Evolutionary conservation across 2,329 filamentous ascomycete species (phyloP).

Genomic region (Tolypocladium guangdongense): DNA sequence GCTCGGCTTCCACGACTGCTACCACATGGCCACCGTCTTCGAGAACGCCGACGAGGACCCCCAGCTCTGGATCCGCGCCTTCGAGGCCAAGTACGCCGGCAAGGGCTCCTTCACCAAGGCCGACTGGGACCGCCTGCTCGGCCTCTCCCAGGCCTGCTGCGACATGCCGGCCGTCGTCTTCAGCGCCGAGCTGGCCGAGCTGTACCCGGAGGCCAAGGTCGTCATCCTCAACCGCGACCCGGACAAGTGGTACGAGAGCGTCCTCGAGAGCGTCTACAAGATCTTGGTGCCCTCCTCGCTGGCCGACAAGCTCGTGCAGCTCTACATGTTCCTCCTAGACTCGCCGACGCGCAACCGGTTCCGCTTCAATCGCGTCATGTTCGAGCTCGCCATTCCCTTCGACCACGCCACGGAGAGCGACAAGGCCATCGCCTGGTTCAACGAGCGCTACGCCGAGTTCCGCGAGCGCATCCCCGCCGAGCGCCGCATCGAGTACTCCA

Average conservation of each 20-base stretch:
- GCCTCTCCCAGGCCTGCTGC: conserved; percentile 37
- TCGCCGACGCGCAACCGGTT: conserved; percentile 11
- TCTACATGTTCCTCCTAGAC: conserved; percentile 20
- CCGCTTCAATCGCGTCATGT: conserved; percentile 16
- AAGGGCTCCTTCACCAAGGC: conserved; percentile 19
- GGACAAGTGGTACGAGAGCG: conserved; percentile 26
- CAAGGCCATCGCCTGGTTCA: conserved; percentile 26
- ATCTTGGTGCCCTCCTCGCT: conserved; percentile 4
- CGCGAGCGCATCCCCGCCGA: conserved; percentile 20
- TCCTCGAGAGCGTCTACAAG: conserved; percentile 12
- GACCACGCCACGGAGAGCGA: conserved; percentile 22
- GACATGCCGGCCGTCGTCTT: conserved; percentile 47
- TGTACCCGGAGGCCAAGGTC: conserved; percentile 25
- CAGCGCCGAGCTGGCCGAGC: conserved; percentile 22
- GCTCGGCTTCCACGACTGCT: conserved; percentile 18
- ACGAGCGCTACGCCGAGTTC: conserved; percentile 25
- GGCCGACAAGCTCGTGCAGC: conserved; percentile 3
- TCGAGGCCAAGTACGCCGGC: conserved; percentile 20
- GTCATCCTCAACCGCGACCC: conserved; percentile 27
- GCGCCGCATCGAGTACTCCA: conserved; percentile 25
- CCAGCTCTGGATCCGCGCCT: conserved; percentile 19
- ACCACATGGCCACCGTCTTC: conserved; percentile 14
- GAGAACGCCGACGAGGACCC: conserved; percentile 11
- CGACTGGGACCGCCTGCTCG: conserved; percentile 36
- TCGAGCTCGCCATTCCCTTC: conserved; percentile 13